phyloP scores from a whole-genome alignment of 768 basidiomycete species.

The Dentipellis sp. region DNA sequence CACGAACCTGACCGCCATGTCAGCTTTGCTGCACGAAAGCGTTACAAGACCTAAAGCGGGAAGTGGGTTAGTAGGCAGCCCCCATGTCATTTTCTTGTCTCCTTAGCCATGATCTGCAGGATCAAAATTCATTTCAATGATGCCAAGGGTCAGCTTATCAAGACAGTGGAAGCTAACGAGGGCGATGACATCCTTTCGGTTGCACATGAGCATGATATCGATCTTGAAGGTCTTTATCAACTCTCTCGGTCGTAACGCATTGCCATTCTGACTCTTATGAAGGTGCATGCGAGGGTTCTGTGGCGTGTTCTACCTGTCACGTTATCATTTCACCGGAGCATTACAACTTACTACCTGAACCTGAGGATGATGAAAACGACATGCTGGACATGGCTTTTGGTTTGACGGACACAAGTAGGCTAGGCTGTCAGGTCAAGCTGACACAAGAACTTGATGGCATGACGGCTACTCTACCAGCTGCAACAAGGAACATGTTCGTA shows the following conservation, averaged over 20 bases:
- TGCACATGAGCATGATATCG: slow-evolving; percentile 93
- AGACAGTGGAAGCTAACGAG: slow-evolving; percentile 86
- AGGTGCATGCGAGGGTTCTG: slow-evolving; percentile 96
- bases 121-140: slow-evolving; percentile 89
- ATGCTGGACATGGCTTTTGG: slow-evolving; percentile 99
- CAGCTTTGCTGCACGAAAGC: background rate
- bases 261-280: background rate
- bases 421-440: slow-evolving; percentile 73
- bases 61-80: background rate
- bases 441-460: slow-evolving; percentile 81
- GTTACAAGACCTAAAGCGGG: background rate
- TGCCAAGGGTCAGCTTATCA: slow-evolving; percentile 72
- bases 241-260: background rate
- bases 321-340: slow-evolving; percentile 75
- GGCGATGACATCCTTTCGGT: slow-evolving; percentile 89
- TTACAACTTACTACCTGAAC: slow-evolving; percentile 85
- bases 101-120: slow-evolving; percentile 32
- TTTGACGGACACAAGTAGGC: slow-evolving; percentile 82
- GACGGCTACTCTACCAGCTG: slow-evolving; percentile 75
- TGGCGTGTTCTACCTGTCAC: slow-evolving; percentile 97
- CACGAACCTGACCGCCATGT: too few species aligned
- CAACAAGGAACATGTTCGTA: slow-evolving; percentile 96
- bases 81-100: background rate
- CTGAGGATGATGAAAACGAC: slow-evolving; percentile 96
- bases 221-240: slow-evolving; percentile 74